Conservation (phyloP, 1,139 yeast species). For the Yamadazyma taylorii region DNA sequence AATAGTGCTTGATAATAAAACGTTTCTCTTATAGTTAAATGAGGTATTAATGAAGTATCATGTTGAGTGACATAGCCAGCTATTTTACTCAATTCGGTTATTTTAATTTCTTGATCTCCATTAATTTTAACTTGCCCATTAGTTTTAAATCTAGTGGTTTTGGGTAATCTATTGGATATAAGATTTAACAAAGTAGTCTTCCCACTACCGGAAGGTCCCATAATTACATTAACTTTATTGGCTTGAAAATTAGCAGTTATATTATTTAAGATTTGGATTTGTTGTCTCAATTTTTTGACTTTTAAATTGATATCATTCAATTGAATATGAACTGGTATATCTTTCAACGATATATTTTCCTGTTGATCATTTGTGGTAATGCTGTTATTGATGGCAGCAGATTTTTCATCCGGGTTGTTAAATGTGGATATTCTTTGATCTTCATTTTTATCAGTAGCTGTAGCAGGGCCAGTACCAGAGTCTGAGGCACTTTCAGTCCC, state of each 20-base stretch:
- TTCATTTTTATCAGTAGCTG: no score
- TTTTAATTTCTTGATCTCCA: conserved; percentile 33
- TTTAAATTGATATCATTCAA: conserved; percentile 14
- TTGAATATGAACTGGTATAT: conserved; percentile 23
- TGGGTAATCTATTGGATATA: conserved; percentile 62
- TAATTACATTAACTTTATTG: conserved; percentile 70
- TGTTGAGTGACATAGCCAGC: conserved; percentile 79
- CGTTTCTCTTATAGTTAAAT: conserved; percentile 77
- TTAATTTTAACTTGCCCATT: conserved; percentile 25
- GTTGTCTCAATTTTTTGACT: conserved; percentile 8
- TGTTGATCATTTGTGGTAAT: no score
- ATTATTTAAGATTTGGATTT: conserved; percentile 34
- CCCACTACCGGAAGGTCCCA: conserved; percentile 92
- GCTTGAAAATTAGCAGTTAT: conserved; percentile 61
- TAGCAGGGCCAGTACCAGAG: no score
- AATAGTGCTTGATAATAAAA: conserved; percentile 69
- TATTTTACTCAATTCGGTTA: conserved; percentile 46
- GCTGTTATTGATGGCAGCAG: no score
- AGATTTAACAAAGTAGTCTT: conserved; percentile 72
- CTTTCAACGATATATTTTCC: conserved; percentile 7
- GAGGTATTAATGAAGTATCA: conserved; percentile 68
- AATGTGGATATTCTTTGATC: no score
- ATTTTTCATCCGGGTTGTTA: no score
- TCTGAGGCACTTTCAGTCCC: no score
- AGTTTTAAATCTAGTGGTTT: conserved; percentile 21